Base-by-base conservation (phyloP, 1,284 basidiomycete genomes). In the Moniliophthora roreri region DNA sequence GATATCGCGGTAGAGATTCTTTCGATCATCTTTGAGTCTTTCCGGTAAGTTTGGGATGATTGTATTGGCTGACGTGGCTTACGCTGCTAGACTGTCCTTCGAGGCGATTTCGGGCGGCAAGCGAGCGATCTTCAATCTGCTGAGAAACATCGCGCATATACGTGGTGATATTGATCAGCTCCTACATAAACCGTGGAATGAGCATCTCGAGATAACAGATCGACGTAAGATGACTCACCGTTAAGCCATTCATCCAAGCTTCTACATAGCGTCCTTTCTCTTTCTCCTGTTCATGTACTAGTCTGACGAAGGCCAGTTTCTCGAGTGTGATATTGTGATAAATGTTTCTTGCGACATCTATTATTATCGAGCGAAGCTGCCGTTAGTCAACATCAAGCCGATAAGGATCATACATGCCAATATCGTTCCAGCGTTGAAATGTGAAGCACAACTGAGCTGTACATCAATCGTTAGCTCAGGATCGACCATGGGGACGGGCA, bases 371-470 rank as follows among this genome's bases (percentile, higher is more conserved):
- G n/a, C n/a, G n/a, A n/a, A n/a, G n/a, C n/a, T n/a, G n/a, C n/a
- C n/a, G n/a, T n/a, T n/a, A n/a, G n/a, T n/a, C n/a, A n/a, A n/a
- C n/a, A n/a, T n/a, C n/a, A n/a, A n/a, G n/a, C n/a, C n/a, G n/a
- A n/a, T n/a, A n/a, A n/a, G n/a, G 45, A 56, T 36, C 45, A 52
- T 10, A 34, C 60, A 24, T 61, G 84, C 87, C 86, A 48, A 88
- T 85, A 60, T 88, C 87, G 59, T 84, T 81, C 81, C 84, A 85
- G 36, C 80, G 75, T 53, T 82, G 77, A 67, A 84, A 89, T 1
- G 86, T 83, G 64, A 82, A 82, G 66, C 88, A 91, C 23, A 90
- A 70, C 68, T 89, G 86, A 28, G 87, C 84, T 87, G 53, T 42
- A 61, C 5, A 50, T 56, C 54, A 46, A 56, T 55, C 54, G n/a